phyloP scores from a whole-genome alignment of 345 rosid species.

The Eutrema heterophyllum region DNA sequence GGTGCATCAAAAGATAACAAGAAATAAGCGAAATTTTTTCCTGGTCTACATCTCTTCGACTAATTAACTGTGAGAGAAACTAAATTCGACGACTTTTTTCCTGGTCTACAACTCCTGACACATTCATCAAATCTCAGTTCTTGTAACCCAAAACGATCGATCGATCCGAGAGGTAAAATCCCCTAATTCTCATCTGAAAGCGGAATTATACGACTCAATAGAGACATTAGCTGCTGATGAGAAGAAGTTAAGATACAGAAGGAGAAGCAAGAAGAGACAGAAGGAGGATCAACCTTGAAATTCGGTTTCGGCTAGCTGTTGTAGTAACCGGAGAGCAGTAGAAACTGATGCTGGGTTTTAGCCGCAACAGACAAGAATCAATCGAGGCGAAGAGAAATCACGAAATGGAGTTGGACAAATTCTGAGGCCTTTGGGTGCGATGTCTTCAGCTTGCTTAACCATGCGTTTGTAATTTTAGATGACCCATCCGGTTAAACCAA shows the following conservation, averaged over 20 bases:
- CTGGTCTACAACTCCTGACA: neutral
- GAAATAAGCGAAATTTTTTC: neutral
- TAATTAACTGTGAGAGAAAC: neutral
- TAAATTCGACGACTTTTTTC: neutral
- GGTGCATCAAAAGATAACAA: neutral
- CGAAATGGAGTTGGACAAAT: neutral
- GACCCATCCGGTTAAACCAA: neutral
- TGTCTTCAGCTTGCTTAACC: neutral
- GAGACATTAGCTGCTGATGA: neutral
- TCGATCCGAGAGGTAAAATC: neutral
- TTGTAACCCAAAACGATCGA: neutral
- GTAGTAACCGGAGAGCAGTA: neutral
- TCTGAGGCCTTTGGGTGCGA: neutral
- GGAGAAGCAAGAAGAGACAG: neutral
- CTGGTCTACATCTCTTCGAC: neutral
- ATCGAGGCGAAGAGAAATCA: neutral
- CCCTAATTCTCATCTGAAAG: neutral
- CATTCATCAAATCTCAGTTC: neutral
- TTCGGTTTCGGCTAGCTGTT: neutral
- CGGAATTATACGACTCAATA: neutral
- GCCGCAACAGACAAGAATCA: neutral
- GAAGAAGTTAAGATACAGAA: neutral
- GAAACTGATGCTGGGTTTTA: neutral
- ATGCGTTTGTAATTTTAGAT: neutral
- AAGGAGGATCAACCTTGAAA: neutral